Evolutionary conservation across 2,329 filamentous ascomycete genomes (phyloP).

Genomic region (Penicillium sp.): DNA sequence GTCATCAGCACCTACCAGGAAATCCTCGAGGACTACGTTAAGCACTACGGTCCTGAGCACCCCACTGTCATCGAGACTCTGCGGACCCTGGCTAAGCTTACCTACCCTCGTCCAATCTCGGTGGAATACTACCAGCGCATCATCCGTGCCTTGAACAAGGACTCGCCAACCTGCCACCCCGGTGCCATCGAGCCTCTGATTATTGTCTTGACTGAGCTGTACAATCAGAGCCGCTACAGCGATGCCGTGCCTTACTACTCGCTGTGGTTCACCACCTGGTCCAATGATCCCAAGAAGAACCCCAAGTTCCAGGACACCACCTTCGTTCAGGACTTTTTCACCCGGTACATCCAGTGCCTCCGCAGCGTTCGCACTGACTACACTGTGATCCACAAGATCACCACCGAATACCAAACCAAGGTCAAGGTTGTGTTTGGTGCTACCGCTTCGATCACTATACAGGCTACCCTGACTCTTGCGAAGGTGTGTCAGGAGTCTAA

Average conservation of each 20-base stretch:
- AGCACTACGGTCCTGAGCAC: slow-evolving; percentile 33
- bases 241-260: slow-evolving; percentile 35
- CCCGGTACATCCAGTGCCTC: slow-evolving; percentile 35
- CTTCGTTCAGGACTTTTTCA: slow-evolving; percentile 33
- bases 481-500: slow-evolving; percentile 38
- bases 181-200: slow-evolving; percentile 38
- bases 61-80: slow-evolving; percentile 35
- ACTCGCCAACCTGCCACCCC: slow-evolving; percentile 28
- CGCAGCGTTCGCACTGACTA: slow-evolving; percentile 32
- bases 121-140: slow-evolving; percentile 40
- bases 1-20: slow-evolving; percentile 39
- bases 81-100: slow-evolving; percentile 35
- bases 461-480: slow-evolving; percentile 34
- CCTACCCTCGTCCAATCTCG: slow-evolving; percentile 34
- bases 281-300: slow-evolving; percentile 31
- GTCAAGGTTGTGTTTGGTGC: slow-evolving; percentile 34
- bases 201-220: slow-evolving; percentile 38
- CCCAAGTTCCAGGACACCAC: slow-evolving; percentile 31
- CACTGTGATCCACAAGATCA: slow-evolving; percentile 31
- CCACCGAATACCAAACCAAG: slow-evolving; percentile 32
- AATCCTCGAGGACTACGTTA: slow-evolving; percentile 35
- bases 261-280: slow-evolving; percentile 36
- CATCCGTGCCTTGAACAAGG: slow-evolving; percentile 37
- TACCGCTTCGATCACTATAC: slow-evolving; percentile 34
- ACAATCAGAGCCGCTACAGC: slow-evolving; percentile 35